Conservation (phyloP, 345 rosid species). For the Sonneratia alba region DNA sequence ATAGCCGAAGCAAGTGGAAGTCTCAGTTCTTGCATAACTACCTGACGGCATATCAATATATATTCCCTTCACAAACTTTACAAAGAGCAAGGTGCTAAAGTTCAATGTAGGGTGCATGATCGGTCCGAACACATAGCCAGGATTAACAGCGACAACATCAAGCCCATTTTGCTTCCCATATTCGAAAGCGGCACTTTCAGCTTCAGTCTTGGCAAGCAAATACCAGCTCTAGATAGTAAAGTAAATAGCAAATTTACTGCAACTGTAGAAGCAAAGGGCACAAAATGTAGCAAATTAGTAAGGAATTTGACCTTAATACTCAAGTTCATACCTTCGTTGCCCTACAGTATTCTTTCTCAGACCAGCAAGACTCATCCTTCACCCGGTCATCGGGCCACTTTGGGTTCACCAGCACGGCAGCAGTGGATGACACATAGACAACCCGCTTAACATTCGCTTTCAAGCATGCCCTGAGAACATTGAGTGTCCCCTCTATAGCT, state of each 20-base stretch:
- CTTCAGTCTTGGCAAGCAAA: constrained; percentile 53
- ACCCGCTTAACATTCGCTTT: constrained; percentile 18
- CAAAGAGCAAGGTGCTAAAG: constrained; percentile 40
- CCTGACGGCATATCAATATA: not conserved
- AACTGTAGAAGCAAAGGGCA: not conserved
- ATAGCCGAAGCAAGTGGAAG: not conserved
- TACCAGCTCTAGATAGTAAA: constrained; percentile 47
- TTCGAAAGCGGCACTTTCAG: constrained; percentile 53
- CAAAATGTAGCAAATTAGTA: not conserved
- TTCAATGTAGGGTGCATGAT: constrained; percentile 36
- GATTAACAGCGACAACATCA: constrained; percentile 46
- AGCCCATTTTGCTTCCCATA: constrained; percentile 44
- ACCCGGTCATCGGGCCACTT: constrained; percentile 18
- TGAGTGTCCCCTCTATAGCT: constrained; percentile 21
- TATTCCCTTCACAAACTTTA: constrained; percentile 46
- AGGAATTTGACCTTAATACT: not conserved
- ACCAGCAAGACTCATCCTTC: constrained; percentile 29
- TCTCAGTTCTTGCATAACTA: not conserved
- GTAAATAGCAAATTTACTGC: not conserved
- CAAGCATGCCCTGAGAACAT: constrained; percentile 21
- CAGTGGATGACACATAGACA: constrained; percentile 18
- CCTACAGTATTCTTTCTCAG: constrained; percentile 21
- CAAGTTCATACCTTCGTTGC: constrained; percentile 8
- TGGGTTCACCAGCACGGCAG: constrained; percentile 17
- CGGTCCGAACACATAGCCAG: constrained; percentile 48